Evolutionary conservation across 2,329 filamentous ascomycete genomes (phyloP).

Genomic region (Pseudogymnoascus sp.): DNA sequence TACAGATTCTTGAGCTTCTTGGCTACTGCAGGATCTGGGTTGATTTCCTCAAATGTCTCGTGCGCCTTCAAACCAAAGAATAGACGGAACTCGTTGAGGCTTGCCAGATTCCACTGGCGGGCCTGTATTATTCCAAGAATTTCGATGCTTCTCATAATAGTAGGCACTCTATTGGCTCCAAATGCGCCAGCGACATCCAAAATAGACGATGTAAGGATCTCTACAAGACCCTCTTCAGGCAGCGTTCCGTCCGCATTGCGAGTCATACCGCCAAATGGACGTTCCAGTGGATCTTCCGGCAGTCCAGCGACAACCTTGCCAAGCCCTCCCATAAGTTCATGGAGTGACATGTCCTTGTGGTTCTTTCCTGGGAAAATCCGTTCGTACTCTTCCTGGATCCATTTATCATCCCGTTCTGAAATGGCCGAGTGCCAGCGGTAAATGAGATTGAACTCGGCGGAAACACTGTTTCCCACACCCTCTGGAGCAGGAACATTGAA

Average conservation of each 20-base stretch:
- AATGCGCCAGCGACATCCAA: slow-evolving; percentile 69
- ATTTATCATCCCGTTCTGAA: slow-evolving; percentile 66
- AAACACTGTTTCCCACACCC: slow-evolving; percentile 75
- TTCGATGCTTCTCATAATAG: slow-evolving; percentile 66
- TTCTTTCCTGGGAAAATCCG: slow-evolving; percentile 52
- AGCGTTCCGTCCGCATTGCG: slow-evolving; percentile 62
- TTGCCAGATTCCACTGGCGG: slow-evolving; percentile 66
- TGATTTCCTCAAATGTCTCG: slow-evolving; percentile 75
- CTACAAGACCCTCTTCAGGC: slow-evolving; percentile 67
- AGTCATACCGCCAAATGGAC: slow-evolving; percentile 59
- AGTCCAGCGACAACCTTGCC: slow-evolving; percentile 55
- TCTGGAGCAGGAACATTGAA: slow-evolving; percentile 51
- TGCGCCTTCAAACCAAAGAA: slow-evolving; percentile 73
- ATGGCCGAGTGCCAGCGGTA: slow-evolving; percentile 86
- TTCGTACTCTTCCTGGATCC: slow-evolving; percentile 65
- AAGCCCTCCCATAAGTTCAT: slow-evolving; percentile 56
- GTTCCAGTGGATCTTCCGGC: slow-evolving; percentile 58
- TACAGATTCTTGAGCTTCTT: slow-evolving; percentile 61
- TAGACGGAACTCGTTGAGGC: slow-evolving; percentile 75
- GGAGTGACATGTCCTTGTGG: slow-evolving; percentile 43
- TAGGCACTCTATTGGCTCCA: slow-evolving; percentile 66
- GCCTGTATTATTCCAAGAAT: slow-evolving; percentile 74
- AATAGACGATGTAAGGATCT: slow-evolving; percentile 60
- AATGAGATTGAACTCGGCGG: slow-evolving; percentile 81
- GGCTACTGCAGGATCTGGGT: slow-evolving; percentile 65